Evolutionary conservation across 768 basidiomycete genomes (phyloP).

Genomic region (Termitomyces heimii): DNA sequence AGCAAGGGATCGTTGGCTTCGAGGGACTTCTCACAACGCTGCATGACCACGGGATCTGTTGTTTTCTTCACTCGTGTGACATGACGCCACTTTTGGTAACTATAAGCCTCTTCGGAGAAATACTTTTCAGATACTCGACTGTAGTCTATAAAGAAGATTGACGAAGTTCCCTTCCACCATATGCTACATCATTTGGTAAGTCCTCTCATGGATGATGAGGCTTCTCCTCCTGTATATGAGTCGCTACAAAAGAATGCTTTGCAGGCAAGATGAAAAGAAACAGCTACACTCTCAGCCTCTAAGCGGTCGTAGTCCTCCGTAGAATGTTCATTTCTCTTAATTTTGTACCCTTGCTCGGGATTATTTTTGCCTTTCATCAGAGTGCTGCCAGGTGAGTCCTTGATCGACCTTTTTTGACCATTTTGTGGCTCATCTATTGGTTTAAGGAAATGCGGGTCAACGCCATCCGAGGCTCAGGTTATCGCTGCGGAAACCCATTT

Average conservation of each 20-base stretch:
- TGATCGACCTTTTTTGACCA: neutral
- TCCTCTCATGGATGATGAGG: neutral
- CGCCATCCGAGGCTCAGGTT: conserved; percentile 5
- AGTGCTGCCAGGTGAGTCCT: neutral
- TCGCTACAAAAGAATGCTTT: neutral
- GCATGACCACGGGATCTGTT: neutral
- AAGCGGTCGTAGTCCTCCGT: neutral
- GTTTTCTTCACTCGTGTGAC: no score
- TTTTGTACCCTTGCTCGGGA: neutral
- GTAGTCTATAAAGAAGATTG: neutral
- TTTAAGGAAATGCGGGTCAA: conserved; percentile 6
- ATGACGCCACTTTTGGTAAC: neutral
- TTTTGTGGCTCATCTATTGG: neutral
- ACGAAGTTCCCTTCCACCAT: neutral
- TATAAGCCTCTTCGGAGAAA: neutral
- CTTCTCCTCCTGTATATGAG: neutral
- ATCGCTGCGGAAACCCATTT: conserved; percentile 9
- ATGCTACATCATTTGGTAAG: neutral
- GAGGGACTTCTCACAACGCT: neutral
- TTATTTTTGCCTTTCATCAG: neutral
- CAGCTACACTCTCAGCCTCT: neutral
- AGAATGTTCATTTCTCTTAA: neutral
- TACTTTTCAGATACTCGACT: neutral
- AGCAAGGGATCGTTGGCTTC: neutral
- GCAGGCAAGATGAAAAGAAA: neutral